Evolutionary conservation across 768 basidiomycete genomes (phyloP), one percentile per base, ranked within the genome.

Genomic region (Suillus paluster): DNA sequence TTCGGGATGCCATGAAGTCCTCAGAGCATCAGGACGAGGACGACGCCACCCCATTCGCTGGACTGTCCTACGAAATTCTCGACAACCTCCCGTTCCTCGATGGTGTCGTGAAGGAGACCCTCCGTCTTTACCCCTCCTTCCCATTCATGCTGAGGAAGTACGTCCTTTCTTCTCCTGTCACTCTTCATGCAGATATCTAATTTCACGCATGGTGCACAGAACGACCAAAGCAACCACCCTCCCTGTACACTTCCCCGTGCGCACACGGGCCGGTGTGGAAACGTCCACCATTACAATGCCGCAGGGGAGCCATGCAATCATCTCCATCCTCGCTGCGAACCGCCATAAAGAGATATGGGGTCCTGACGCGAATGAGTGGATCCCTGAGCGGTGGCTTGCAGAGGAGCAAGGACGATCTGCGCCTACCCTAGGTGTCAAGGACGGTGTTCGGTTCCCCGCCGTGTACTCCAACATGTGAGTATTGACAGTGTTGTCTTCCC

Each of bases 351-450:
- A 68, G 0, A 65, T 84, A 7, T 84, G 83, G 83, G 84, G 83
- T 14, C 64, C 67, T 12, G 83, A 85, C 60, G 76, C 80, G 2
- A 59, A 66, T 34, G 79, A 82, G 58, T 84, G 82, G 82, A 81
- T 80, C 61, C 83, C 83, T 3, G 80, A 84, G 64, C 69, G 84
- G 25, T 84, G 83, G 83, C 64, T 82, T 5, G 54, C 57, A 7
- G 70, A 76, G 11, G 5, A 21, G 25, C 23, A 5, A 6, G 46
- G 15, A 48, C 23, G 21, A 12, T 15, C 15, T 48, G 14, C n/a
- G n/a, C n/a, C n/a, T n/a, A n/a, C n/a, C n/a, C n/a, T 14, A 14
- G 33, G 50, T 8, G 12, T 52, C n/a, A n/a, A 52, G 33, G n/a
- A 52, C 12, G 50, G 50, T 34, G 79, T 79, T 4, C 75, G 70